These are phyloP conservation scores for Kodamaea laetipori DNA, from an alignment of 805 yeast genomes.

Conservation along the genomic window DNA sequence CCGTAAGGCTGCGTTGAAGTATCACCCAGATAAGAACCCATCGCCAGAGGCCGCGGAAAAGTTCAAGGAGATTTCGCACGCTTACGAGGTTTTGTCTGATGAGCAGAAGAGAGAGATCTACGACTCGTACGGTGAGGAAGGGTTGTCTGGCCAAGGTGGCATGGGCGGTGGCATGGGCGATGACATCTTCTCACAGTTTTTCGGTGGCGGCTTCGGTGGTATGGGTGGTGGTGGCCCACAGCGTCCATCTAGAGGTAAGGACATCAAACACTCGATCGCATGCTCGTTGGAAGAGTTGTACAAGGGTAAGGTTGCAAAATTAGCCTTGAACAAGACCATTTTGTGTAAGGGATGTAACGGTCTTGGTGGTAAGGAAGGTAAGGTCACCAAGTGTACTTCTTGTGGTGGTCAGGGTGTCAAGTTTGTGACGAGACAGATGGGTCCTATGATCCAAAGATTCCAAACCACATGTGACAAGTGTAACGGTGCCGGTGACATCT, in stretches of 20 bases:
- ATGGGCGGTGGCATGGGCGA: conserved; percentile 69
- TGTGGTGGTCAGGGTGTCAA: conserved; percentile 93
- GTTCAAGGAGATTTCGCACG: conserved; percentile 86
- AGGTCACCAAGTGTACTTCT: conserved; percentile 79
- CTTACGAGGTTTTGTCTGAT: conserved; percentile 87
- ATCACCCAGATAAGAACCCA: conserved; percentile 83
- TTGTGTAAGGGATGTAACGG: conserved; percentile 90
- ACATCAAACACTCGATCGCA: conserved; percentile 82
- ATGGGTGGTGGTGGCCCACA: conserved; percentile 65
- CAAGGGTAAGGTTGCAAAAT: conserved; percentile 91
- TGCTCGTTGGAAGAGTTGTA: conserved; percentile 91
- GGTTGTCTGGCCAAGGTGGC: conserved; percentile 74
- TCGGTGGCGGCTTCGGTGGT: conserved; percentile 62
- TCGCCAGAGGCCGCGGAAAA: conserved; percentile 92
- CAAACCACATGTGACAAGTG: conserved; percentile 93
- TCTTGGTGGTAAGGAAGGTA: conserved; percentile 91
- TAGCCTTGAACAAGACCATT: conserved; percentile 90
- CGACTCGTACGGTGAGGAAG: conserved; percentile 92
- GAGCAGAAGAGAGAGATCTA: conserved; percentile 84
- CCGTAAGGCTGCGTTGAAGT: conserved; percentile 77
- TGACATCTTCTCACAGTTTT: conserved; percentile 78
- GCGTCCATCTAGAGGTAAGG: conserved; percentile 83
- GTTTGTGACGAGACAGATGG: conserved; percentile 96
- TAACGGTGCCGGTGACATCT: conserved; percentile 87
- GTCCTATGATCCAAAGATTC: conserved; percentile 98